Evolutionary conservation across 805 yeast genomes (phyloP), one percentile per base, ranked within the genome.

Genomic region (Wickerhamomyces ciferrii): DNA sequence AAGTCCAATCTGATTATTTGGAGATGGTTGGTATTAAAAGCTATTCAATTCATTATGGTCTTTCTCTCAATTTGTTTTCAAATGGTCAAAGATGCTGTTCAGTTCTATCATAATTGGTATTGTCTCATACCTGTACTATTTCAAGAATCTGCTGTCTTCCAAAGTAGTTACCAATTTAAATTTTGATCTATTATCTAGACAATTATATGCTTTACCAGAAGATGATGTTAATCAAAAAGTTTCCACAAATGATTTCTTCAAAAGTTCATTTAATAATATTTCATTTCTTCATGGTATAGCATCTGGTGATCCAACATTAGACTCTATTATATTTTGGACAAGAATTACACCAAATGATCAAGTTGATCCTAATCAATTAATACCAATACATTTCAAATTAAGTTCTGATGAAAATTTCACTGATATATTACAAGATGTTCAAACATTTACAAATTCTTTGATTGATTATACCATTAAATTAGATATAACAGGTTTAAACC

Each of bases 291-390:
- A 58, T 36, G 61, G 61, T 13, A 49, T 58, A 4, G 61, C 60
- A 9, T 49, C 55, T 18, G 62, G 62, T 17, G 60, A 58, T 44
- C 62, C 62, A 11, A 43, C 53, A 7, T 27, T 40, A 3, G 43
- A 46, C 24, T 46, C 59, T 2, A 42, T 57, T n/a, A 54, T 58
- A 24, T 34, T 57, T 15, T 58, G 62, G 62, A 58, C 62, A 3
- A 44, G 61, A 38, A 27, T 55, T 39, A 50, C 58, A 4, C 53
- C 59, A n/a, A 29, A 17, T 9, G 19, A 20, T 24, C 17, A 34
- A 4, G 29, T 27, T 5, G 31, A 27, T 8, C 31, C 31, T 7
- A 5, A 27, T 27, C 31, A 27, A 27, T 27, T 27, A 14, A 27
- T 27, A 8, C 31, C 31, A 27, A 13, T 27, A 8, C 7, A 27